Base-by-base conservation (phyloP, 768 basidiomycete species). In the Tylopilus vinaceipallidus region DNA sequence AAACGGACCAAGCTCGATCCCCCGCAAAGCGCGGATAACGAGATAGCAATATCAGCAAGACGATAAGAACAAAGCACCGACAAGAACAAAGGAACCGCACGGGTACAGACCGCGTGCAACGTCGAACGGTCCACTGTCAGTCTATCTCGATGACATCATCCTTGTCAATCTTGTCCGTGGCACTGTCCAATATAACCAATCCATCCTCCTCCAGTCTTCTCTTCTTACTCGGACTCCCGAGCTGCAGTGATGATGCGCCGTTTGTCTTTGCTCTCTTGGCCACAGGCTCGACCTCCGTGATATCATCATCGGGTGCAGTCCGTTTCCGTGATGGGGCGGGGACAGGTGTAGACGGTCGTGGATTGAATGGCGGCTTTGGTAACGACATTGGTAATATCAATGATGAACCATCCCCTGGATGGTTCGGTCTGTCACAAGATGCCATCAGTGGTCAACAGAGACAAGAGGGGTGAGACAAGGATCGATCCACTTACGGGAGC, bases 171-270 rank as follows among this genome's bases (percentile, higher is more conserved):
- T 65, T 59, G 54, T 83, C 83, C 49, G 79, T 72, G 29, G 71
- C 74, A 11, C 73, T 70, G 27, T 88, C 86, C 63, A 92, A 66
- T 57, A 89, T 54, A 29, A 92, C 63, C 38, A 91, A 59, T 9
- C 89, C 90, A 47, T 91, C 88, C 59, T 86, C 82, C 40, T 91
- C 89, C 48, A 91, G 62, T 54, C 72, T 67, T 49, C 80, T 68
- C 58, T 76, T 80, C 70, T 88, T 87, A 59, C 78, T 84, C 14
- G 84, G 84, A 57, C 81, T 83, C 24, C 64, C 54, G 1, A 63
- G 54, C 11, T 64, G 60, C 7, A 29, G 8, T n/a, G 47, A 41
- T 4, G 57, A 44, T 14, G 56, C 27, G 1, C 62, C 67, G 36
- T 71, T 69, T n/a, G 64, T 66, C 51, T 70, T 75, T 2, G 71